Percentiles rank a stretch among this genome's conserved stretches.
Evolutionary conservation across 2,329 filamentous ascomycete species (phyloP).

Genomic region (Aspergillus sp.): DNA sequence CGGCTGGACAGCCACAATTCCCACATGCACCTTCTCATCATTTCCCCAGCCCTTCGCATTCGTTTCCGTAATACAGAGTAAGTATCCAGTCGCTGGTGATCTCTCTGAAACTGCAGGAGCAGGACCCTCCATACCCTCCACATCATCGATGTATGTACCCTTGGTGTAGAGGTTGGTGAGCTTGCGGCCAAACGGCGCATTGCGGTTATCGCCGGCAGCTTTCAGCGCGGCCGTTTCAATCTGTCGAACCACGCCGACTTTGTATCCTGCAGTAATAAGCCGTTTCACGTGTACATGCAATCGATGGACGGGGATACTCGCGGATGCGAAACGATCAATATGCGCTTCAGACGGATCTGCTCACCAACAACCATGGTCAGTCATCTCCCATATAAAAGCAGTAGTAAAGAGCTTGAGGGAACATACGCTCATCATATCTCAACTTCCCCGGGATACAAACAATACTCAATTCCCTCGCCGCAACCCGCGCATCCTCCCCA

Average conservation of each 20-base stretch:
- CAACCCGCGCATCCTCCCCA: constrained; percentile 84
- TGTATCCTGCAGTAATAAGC: constrained; percentile 84
- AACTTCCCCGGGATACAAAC: constrained; percentile 95
- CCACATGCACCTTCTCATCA: constrained; percentile 88
- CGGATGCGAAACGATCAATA: constrained; percentile 83
- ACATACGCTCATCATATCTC: constrained; percentile 78
- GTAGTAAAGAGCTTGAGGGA: not conserved
- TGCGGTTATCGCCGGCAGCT: constrained; percentile 88
- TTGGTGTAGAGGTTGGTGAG: constrained; percentile 97
- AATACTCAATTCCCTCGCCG: constrained; percentile 85
- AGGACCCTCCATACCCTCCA: constrained; percentile 64
- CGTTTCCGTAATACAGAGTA: constrained; percentile 84
- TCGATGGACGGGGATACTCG: constrained; percentile 88
- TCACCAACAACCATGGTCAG: not conserved
- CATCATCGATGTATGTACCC: constrained; percentile 92
- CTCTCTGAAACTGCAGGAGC: constrained; percentile 50
- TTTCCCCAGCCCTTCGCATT: constrained; percentile 73
- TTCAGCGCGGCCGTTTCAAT: constrained; percentile 93
- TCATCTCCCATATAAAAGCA: not conserved
- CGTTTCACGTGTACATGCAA: constrained; percentile 91
- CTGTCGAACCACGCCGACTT: constrained; percentile 91
- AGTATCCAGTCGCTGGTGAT: constrained; percentile 66
- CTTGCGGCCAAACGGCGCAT: constrained; percentile 83
- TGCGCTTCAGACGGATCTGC: constrained; percentile 82
- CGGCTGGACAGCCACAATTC: constrained; percentile 88